Evolutionary conservation across 768 basidiomycete genomes (phyloP).

Genomic region (Kwoniella botswanensis): DNA sequence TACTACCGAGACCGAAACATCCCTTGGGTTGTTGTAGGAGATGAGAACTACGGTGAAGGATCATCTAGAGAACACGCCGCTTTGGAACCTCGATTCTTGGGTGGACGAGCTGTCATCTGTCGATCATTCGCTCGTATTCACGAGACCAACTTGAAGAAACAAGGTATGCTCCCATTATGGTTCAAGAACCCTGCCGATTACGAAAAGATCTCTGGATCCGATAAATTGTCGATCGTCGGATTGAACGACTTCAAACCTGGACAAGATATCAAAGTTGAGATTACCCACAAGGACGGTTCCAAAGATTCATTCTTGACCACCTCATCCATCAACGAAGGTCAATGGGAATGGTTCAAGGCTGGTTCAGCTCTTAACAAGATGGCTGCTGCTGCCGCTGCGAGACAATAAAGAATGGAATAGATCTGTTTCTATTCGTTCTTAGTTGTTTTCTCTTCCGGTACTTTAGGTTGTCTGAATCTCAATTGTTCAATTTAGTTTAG

Average conservation of each 20-base stretch:
- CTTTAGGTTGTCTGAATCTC: no score
- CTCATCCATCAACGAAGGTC: constrained; percentile 95
- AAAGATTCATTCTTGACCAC: constrained; percentile 78
- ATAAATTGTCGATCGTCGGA: constrained; percentile 87
- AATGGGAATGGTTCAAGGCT: constrained; percentile 98
- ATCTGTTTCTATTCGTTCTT: neutral
- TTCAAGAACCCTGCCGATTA: constrained; percentile 92
- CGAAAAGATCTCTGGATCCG: constrained; percentile 83
- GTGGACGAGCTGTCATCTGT: constrained; percentile 90
- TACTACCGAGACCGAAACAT: constrained; percentile 86
- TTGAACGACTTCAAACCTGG: constrained; percentile 87
- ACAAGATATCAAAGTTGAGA: constrained; percentile 81
- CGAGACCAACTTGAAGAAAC: constrained; percentile 81
- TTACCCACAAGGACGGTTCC: constrained; percentile 81
- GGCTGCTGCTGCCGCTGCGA: constrained; percentile 52
- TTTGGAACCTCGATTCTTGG: constrained; percentile 57
- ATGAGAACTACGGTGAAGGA: constrained; percentile 88
- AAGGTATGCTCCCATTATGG: constrained; percentile 90
- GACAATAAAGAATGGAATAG: constrained; percentile 7
- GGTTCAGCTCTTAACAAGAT: constrained; percentile 66
- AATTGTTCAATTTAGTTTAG: neutral
- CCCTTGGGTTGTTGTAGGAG: constrained; percentile 96
- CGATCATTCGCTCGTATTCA: constrained; percentile 98
- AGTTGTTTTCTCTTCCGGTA: neutral
- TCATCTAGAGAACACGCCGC: constrained; percentile 94